Percentiles rank a stretch among this genome's conserved stretches.
phyloP scores from a whole-genome alignment of 345 rosid genomes.

The Physaria fendleri region DNA sequence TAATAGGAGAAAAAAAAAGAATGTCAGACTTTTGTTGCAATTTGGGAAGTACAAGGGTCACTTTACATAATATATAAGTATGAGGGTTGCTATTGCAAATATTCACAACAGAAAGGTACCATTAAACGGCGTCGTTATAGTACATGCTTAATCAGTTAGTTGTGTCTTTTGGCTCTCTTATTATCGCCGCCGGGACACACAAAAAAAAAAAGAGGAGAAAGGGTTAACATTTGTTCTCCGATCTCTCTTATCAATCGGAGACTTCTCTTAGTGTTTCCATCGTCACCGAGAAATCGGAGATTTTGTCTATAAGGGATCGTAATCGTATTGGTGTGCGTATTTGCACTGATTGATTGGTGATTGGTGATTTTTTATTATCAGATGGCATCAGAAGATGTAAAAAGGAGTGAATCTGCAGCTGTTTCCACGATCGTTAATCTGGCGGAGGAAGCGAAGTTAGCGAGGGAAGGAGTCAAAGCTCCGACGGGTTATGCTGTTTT shows the following conservation, averaged over 20 bases:
- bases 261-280: background rate
- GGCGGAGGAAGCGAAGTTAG: slow-evolving; percentile 99
- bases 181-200: slow-evolving; percentile 30
- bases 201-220: background rate
- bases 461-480: slow-evolving; percentile 80
- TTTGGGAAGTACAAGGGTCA: background rate
- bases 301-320: no score
- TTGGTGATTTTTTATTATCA: no score
- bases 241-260: slow-evolving; percentile 17
- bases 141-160: slow-evolving; percentile 15
- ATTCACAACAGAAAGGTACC: background rate
- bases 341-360: no score
- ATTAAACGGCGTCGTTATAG: slow-evolving; percentile 18
- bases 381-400: slow-evolving; percentile 99
- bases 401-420: slow-evolving; percentile 76
- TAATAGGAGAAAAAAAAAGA: no score
- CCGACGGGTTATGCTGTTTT: slow-evolving; percentile 75
- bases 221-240: background rate
- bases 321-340: background rate
- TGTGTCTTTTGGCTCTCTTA: slow-evolving; percentile 25
- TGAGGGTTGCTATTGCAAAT: background rate
- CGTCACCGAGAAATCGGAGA: slow-evolving; percentile 7
- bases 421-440: slow-evolving; percentile 85
- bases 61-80: background rate
- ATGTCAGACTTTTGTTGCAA: rapidly evolving